Base-by-base conservation (phyloP, 768 basidiomycete genomes). In the Panaeolus cyanescens region DNA sequence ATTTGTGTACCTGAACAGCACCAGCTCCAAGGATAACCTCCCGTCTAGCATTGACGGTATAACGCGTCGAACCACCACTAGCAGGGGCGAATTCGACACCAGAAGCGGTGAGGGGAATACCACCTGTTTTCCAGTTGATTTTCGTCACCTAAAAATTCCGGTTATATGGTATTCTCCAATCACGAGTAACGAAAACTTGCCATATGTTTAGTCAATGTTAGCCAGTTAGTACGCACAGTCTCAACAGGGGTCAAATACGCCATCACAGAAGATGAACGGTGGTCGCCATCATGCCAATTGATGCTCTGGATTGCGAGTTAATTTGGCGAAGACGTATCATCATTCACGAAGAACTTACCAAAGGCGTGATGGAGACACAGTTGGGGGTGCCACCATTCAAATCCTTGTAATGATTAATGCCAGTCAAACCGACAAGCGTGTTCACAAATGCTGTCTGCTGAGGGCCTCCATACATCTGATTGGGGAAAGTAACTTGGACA, bases 191-290 rank as follows among this genome's bases (percentile, higher is more conserved):
- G 1, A 58, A 40, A 17, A 64, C 65, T 5, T 37, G 78, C 80
- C 59, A 77, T 67, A 58, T 81, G 77, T 32, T 72, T 67, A 1
- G 74, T 77, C 12, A 87, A 71, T 4, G 82, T 81, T 28, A 83
- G 68, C 82, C 83, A 83, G 63, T 83, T 84, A 0, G 76, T 75
- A 32, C 83, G 75, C 28, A 64, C 60, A 36, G 61, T 70, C 66
- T 86, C 81, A 5, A 85, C 80, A 12, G 85, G 85, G 0, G 82
- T 80, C 28, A 83, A 75, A 63, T 86, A 87, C 0, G 85, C 84
- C 55, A 78, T 72, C 6, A 78, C 81, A 0, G 85, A 83, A 0
- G 84, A 85, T 4, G 83, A 83, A 15, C 86, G 79, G 59, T 84
- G 80, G 62, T 84, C 84, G 10, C 65, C 63, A 34, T 81, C 77